phyloP scores from a whole-genome alignment of 2,329 filamentous ascomycete genomes.

The Fusarium pseudograminearum region DNA sequence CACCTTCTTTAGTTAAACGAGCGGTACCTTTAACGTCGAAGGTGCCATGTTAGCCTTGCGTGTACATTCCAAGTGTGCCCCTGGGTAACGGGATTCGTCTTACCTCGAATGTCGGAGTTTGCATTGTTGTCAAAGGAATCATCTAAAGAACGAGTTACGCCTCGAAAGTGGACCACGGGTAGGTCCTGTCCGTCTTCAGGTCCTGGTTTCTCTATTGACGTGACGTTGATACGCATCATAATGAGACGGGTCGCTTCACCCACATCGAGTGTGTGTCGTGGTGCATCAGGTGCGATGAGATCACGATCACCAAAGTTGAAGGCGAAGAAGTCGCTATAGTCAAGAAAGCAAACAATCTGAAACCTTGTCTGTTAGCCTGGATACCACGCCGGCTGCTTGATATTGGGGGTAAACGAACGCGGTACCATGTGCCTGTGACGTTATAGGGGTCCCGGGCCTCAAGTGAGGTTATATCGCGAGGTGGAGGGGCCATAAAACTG shows the following conservation, averaged over 20 bases:
- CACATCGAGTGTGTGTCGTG: conserved; percentile 66
- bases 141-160: conserved; percentile 71
- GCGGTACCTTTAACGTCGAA: conserved; percentile 65
- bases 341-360: conserved; percentile 64
- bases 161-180: conserved; percentile 77
- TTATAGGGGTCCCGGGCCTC: conserved; percentile 75
- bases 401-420: conserved; percentile 59
- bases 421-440: conserved; percentile 77
- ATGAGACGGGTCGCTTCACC: conserved; percentile 79
- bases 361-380: conserved; percentile 35
- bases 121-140: conserved; percentile 76
- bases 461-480: conserved; percentile 56
- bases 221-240: conserved; percentile 73
- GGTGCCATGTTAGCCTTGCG: conserved; percentile 36
- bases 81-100: conserved; percentile 37
- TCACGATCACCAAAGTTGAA: conserved; percentile 74
- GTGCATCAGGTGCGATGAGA: conserved; percentile 56
- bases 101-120: conserved; percentile 74
- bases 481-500: conserved; percentile 59
- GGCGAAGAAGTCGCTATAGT: conserved; percentile 78
- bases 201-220: conserved; percentile 69
- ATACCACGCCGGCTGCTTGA: not conserved
- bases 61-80: not conserved
- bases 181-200: conserved; percentile 67
- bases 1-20: conserved; percentile 74